Evolutionary conservation across 768 basidiomycete genomes (phyloP), one percentile per base, ranked within the genome.

Genomic region (Lyophyllum semitale): DNA sequence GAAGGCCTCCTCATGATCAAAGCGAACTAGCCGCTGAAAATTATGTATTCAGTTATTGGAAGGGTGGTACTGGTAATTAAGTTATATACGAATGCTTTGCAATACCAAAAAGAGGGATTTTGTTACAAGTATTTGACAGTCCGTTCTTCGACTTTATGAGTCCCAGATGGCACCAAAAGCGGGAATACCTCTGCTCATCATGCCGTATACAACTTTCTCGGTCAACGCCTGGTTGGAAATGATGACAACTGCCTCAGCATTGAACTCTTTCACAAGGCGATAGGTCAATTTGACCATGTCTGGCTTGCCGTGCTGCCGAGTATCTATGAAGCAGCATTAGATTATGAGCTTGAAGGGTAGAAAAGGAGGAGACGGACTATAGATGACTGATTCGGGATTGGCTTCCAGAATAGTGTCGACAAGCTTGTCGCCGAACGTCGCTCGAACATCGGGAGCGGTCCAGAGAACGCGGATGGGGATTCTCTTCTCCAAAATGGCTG

Each of bases 111-210:
- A 23, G n/a, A 42, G 41, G 8, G 23, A 42, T 23, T 12, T 42
- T 42, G 38, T 40, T 40, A n/a, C 38, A 23, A 42, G 7, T 42
- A 42, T 22, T 42, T 42, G 41, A 42, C 23, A 42, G 43, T 44
- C 23, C 43, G 11, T 44, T 17, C 7, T 11, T 48, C 71, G 27
- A 11, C 76, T 40, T 42, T 18, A 54, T 13, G 55, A 51, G 33
- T 85, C 83, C 80, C 80, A 85, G 59, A 85, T 85, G 4, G 82
- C 82, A 26, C 83, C 83, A 57, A 82, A 85, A 1, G 82, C 82
- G 11, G 83, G 82, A 42, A 84, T 82, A 1, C 82, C 82, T 47
- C 82, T 63, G 60, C 79, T 81, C 72, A 76, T 77, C 78, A 82
- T 80, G 8, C 82, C 83, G 61, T 84, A 85, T 23, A 84, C 82